These are phyloP conservation scores for Phytophthora hibernalis DNA, from an alignment of 352 stramenopile species.

Conservation along the genomic window DNA sequence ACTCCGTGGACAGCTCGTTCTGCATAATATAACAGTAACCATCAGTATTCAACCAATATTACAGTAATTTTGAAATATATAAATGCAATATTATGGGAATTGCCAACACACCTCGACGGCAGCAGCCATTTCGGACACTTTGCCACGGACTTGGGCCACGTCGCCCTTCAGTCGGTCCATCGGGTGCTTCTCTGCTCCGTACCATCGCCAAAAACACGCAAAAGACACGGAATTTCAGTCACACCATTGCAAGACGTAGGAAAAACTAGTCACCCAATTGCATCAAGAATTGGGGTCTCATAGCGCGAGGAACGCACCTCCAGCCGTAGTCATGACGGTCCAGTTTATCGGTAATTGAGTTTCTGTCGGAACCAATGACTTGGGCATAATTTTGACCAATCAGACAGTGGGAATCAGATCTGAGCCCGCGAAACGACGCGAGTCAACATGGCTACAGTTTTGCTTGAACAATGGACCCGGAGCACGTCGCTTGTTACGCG, in stretches of 20 bases:
- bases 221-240: conserved; percentile 12
- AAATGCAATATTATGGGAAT: not conserved
- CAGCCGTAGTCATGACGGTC: conserved; percentile 38
- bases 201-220: conserved; percentile 13
- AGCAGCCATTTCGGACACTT: conserved; percentile 52
- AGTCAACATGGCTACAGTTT: not conserved
- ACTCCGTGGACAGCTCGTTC: conserved; percentile 64
- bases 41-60: not conserved
- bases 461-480: conserved; percentile 54
- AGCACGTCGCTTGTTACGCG: conserved; percentile 48
- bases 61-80: not conserved
- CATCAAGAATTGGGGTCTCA: not conserved
- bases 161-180: conserved; percentile 69
- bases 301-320: conserved; percentile 41
- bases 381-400: conserved; percentile 43
- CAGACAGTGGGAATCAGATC: conserved; percentile 11
- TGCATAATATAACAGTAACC: conserved; percentile 28
- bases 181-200: conserved; percentile 43
- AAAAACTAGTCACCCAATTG: conserved; percentile 3
- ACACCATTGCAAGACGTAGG: not conserved
- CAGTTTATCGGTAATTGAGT: not conserved
- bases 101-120: conserved; percentile 48
- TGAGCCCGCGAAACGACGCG: conserved; percentile 33
- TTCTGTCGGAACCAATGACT: conserved; percentile 18
- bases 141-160: conserved; percentile 59